Evolutionary conservation across 352 stramenopile genomes (phyloP), one percentile per base, ranked within the genome.

Genomic region (Hyaloperonospora arabidopsidis): DNA sequence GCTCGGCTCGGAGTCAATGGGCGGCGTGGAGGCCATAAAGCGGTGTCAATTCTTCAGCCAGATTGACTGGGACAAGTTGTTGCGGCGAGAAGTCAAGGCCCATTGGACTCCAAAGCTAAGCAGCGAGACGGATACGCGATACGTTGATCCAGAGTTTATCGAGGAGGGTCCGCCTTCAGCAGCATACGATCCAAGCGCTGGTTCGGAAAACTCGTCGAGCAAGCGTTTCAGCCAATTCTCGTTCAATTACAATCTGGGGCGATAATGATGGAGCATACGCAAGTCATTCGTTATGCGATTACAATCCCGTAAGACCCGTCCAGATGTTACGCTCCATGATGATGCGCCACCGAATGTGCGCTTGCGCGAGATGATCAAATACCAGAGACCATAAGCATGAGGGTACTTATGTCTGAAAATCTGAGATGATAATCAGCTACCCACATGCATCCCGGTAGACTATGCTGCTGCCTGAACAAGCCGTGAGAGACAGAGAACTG

Each of bases 221-320:
- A 88, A 88, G 51, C 80, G 84, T 25, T 95, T 95, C 45, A 95
- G 84, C 59, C 84, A 95, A 64, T 95, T 95, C 59, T 91, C 79
- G 51, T 95, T 95, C 67, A 91, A 93, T 68, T 91, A 89, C 61
- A 88, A 83, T 51, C 68, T 89, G 52, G 65, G 60, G 32, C 74
- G 58, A 69, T 28, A 45, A 28, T 45, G 25, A 35, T 15, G 21
- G 14, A 36, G 22, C 35, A 39, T 44, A 52, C 19, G 10, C 43
- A 48, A 54, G 21, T 10, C 14, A 45, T 21, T 52, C n/a, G 10
- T 28, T 28, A 45, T 21, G 40, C 40, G 50, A 59, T 44, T 49
- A 39, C 44, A 48, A 40, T n/a, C n/a, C n/a, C n/a, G n/a, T n/a
- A n/a, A n/a, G n/a, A n/a, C n/a, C n/a, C n/a, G n/a, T n/a, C n/a